Conservation (phyloP, 2,329 filamentous ascomycete species). For the Didymellaceae sp. region DNA sequence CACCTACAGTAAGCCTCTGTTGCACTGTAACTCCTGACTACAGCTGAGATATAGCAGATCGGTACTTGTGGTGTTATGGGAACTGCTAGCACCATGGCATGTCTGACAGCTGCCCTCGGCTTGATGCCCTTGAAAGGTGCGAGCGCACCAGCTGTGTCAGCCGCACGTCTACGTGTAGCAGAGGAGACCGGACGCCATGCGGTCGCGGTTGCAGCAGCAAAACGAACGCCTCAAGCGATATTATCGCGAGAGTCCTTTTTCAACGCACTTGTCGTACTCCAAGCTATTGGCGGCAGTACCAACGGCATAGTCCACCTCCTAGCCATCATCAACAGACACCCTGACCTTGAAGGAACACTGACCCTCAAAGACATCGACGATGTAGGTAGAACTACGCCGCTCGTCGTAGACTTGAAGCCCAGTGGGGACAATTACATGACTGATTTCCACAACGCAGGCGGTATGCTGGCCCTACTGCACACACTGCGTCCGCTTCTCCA, state of each 20-base stretch:
- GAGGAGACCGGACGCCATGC: conserved; percentile 61
- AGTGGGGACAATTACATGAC: conserved; percentile 86
- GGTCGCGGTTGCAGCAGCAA: conserved; percentile 51
- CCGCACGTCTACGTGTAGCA: conserved; percentile 59
- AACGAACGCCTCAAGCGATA: conserved; percentile 53
- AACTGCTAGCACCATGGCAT: conserved; percentile 64
- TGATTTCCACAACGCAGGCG: conserved; percentile 82
- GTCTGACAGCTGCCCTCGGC: conserved; percentile 59
- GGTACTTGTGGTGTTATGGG: conserved; percentile 66
- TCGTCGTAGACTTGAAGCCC: conserved; percentile 82
- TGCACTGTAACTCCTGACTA: not conserved
- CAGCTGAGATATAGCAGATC: conserved; percentile 28
- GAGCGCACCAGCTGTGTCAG: conserved; percentile 61
- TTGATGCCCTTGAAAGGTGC: conserved; percentile 61
- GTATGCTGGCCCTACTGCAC: conserved; percentile 81
- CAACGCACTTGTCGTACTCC: conserved; percentile 55
- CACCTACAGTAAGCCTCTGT: conserved; percentile 64
- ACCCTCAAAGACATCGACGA: conserved; percentile 80
- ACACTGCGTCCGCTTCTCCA: conserved; percentile 79
- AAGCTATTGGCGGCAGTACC: conserved; percentile 54
- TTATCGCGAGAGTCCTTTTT: conserved; percentile 57
- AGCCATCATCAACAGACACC: conserved; percentile 59
- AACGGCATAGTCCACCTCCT: conserved; percentile 55
- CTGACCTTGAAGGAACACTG: conserved; percentile 70
- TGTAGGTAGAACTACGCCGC: conserved; percentile 78